Percentiles rank a stretch among this genome's conserved stretches.
Conservation (phyloP, 768 basidiomycete species). For the Tylopilus vinaceipallidus region DNA sequence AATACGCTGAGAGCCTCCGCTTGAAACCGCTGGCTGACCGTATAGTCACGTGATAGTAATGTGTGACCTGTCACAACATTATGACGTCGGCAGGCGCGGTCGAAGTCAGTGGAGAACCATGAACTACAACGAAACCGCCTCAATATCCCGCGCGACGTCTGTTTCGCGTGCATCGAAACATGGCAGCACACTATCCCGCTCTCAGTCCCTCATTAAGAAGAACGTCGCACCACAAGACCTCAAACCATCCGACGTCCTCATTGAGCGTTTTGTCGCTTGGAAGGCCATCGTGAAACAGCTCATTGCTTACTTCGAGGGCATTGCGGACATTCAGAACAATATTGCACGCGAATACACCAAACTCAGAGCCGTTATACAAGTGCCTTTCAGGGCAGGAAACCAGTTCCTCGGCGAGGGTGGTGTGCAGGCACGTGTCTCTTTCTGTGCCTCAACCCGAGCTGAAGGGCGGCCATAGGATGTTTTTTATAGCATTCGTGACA, state of each 20-base stretch:
- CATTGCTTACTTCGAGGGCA: constrained; percentile 76
- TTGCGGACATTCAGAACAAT: constrained; percentile 86
- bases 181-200: constrained; percentile 73
- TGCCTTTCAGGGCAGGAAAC: constrained; percentile 92
- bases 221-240: constrained; percentile 89
- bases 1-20: background rate
- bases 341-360: constrained; percentile 91
- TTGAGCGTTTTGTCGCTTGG: constrained; percentile 93
- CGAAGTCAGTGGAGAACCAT: constrained; percentile 13
- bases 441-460: background rate
- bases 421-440: constrained; percentile 57
- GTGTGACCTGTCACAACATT: constrained; percentile 17
- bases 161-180: constrained; percentile 62
- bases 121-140: constrained; percentile 44
- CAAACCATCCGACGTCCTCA: constrained; percentile 91
- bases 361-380: constrained; percentile 93
- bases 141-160: constrained; percentile 70
- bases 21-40: background rate
- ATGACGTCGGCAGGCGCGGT: constrained; percentile 22
- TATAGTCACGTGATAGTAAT: constrained; percentile 10
- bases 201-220: constrained; percentile 90
- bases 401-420: constrained; percentile 99
- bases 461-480: constrained; percentile 59
- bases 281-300: constrained; percentile 96
- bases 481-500: constrained; percentile 90